Evolutionary conservation across 345 rosid genomes (phyloP).

Genomic region (Camelina hispida): DNA sequence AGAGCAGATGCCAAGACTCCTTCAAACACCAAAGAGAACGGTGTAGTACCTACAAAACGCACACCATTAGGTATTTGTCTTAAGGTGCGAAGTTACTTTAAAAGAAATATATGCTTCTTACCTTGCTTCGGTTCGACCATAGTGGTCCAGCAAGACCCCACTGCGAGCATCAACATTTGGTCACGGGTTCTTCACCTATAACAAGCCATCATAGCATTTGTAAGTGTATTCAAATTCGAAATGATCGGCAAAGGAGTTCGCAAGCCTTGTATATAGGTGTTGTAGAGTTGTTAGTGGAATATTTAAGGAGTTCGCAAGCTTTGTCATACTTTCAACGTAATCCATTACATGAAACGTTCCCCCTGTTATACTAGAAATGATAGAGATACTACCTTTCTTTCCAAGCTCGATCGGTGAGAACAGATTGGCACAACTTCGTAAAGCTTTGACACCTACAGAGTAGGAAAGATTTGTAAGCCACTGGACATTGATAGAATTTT

Average conservation of each 20-base stretch:
- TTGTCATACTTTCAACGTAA: conserved; percentile 9
- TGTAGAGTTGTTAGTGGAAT: too few species aligned
- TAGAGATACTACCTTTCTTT: conserved; percentile 60
- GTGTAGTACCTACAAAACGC: too few species aligned
- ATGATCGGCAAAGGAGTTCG: neutral
- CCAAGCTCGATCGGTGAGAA: conserved; percentile 88
- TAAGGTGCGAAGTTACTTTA: too few species aligned
- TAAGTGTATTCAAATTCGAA: neutral
- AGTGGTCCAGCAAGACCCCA: conserved; percentile 49
- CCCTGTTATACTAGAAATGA: conserved; percentile 1
- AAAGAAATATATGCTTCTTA: neutral
- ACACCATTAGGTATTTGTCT: too few species aligned
- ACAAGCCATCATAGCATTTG: conserved; percentile 16
- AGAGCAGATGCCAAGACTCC: conserved; percentile 97
- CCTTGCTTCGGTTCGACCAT: conserved; percentile 84
- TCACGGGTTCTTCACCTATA: too few species aligned
- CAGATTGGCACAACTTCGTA: conserved; percentile 94
- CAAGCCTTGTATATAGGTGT: neutral
- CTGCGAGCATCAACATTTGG: too few species aligned
- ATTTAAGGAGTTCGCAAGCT: neutral
- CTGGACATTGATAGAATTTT: neutral
- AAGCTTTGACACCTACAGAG: conserved; percentile 87
- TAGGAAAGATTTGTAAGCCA: conserved; percentile 37
- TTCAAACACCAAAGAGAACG: conserved; percentile 67
- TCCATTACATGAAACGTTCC: conserved; percentile 2